Evolutionary conservation across 2,329 filamentous ascomycete species (phyloP).

Genomic region (Scedosporium dehoogii): DNA sequence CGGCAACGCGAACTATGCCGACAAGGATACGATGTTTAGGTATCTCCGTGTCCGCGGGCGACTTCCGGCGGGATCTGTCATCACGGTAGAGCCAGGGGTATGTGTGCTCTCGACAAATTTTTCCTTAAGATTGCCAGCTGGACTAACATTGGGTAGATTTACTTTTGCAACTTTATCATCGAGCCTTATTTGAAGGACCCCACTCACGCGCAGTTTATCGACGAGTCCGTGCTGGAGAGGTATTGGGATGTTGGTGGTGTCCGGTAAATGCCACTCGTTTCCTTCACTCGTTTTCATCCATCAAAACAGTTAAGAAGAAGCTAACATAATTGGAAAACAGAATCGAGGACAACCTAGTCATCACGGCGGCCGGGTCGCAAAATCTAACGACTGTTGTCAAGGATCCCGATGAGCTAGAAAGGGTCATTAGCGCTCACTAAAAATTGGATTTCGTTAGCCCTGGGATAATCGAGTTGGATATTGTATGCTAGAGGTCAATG

Average conservation of each 20-base stretch:
- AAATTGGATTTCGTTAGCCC: neutral
- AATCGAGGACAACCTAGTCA: constrained; percentile 63
- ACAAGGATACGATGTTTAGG: constrained; percentile 74
- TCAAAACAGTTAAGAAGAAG: neutral
- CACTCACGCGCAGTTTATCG: constrained; percentile 65
- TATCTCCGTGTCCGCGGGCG: constrained; percentile 73
- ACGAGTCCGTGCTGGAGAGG: constrained; percentile 58
- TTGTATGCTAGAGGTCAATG: neutral
- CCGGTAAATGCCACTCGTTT: constrained; percentile 30
- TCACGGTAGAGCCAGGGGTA: constrained; percentile 91
- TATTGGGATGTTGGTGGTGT: constrained; percentile 80
- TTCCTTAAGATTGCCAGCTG: neutral
- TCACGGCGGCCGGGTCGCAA: constrained; percentile 58
- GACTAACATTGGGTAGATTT: constrained; percentile 42
- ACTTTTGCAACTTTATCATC: constrained; percentile 87
- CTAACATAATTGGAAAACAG: constrained; percentile 19
- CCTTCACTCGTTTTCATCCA: neutral
- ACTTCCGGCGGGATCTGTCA: constrained; percentile 68
- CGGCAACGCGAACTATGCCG: constrained; percentile 66
- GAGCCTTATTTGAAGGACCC: constrained; percentile 67
- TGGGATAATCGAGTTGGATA: neutral
- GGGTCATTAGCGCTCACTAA: constrained; percentile 9
- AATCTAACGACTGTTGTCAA: constrained; percentile 67
- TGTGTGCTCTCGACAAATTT: constrained; percentile 20
- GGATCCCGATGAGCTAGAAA: constrained; percentile 51